Evolutionary conservation across 768 basidiomycete genomes (phyloP), one percentile per base, ranked within the genome.

Genomic region (Mycena floridula): DNA sequence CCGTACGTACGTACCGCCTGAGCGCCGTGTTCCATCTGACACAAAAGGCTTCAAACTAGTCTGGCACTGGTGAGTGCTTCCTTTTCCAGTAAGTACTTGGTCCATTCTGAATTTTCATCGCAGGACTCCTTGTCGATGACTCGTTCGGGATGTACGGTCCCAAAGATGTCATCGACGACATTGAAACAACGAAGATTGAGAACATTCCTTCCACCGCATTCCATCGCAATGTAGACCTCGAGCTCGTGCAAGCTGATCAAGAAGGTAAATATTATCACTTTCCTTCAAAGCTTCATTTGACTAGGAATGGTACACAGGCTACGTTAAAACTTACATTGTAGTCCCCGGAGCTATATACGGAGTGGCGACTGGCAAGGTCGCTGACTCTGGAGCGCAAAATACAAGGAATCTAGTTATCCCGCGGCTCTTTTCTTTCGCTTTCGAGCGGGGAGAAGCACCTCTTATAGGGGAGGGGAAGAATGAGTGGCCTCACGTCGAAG

Each of bases 211-310:
- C 63, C 13, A 71, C 65, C 0, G 68, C 72, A 41, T 51, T 61
- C n/a, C 81, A 82, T 50, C 60, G 80, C 22, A 51, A 68, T 35
- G 74, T 79, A 21, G 81, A 82, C 47, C 48, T 70, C 6, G 58
- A 59, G 16, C 51, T 81, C 21, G 45, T 75, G 13, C 57, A 60
- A 0, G 80, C 76, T 1, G 77, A 79, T 47, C 65, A 64, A 30
- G 58, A 73, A 59, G 75, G 76, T 73, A 48, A n/a, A n/a, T n/a
- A n/a, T n/a, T n/a, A n/a, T 40, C n/a, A n/a, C n/a, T n/a, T 7
- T 11, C 20, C 38, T 22, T 18, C 24, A 32, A 25, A 7, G 37
- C 27, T 28, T 24, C 37, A n/a, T 24, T 5, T 2, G 45, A 9
- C 16, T 2, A n/a, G n/a, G n/a, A n/a, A n/a, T n/a, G n/a, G n/a